Conservation (phyloP, 2,329 filamentous ascomycete species). For the Fusarium sp. region DNA sequence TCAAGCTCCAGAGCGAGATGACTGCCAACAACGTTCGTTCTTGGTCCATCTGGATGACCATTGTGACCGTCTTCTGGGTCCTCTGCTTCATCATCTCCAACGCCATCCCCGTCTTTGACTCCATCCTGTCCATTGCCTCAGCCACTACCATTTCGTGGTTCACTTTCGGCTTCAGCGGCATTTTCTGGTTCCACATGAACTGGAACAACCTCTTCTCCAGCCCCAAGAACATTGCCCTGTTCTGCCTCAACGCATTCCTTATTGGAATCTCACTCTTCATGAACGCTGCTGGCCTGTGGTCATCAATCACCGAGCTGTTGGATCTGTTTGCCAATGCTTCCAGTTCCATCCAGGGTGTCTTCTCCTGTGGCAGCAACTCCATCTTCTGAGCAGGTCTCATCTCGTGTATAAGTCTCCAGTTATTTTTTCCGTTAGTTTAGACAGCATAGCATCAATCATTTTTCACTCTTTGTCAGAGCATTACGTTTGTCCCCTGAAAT, state of each 20-base stretch:
- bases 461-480: conserved; percentile 31
- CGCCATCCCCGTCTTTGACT: conserved; percentile 54
- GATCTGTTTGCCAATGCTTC: conserved; percentile 47
- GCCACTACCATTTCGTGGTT: conserved; percentile 53
- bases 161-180: conserved; percentile 51
- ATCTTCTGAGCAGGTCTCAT: conserved; percentile 45
- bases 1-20: conserved; percentile 49
- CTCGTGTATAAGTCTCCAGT: conserved; percentile 18
- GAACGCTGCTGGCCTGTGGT: conserved; percentile 52
- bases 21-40: conserved; percentile 49
- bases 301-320: conserved; percentile 48
- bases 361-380: conserved; percentile 51
- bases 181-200: conserved; percentile 54
- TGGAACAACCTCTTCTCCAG: conserved; percentile 47
- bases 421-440: conserved; percentile 32
- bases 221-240: conserved; percentile 47
- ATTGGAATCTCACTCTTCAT: conserved; percentile 50
- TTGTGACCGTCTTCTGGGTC: conserved; percentile 51
- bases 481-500: conserved; percentile 21
- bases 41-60: conserved; percentile 51
- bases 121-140: conserved; percentile 52
- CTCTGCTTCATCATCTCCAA: conserved; percentile 52
- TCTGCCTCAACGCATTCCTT: conserved; percentile 47
- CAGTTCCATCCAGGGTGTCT: conserved; percentile 47
- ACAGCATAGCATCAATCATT: conserved; percentile 28